Evolutionary conservation across 106 monocot genomes (phyloP).

Genomic region (Allium cepa): DNA sequence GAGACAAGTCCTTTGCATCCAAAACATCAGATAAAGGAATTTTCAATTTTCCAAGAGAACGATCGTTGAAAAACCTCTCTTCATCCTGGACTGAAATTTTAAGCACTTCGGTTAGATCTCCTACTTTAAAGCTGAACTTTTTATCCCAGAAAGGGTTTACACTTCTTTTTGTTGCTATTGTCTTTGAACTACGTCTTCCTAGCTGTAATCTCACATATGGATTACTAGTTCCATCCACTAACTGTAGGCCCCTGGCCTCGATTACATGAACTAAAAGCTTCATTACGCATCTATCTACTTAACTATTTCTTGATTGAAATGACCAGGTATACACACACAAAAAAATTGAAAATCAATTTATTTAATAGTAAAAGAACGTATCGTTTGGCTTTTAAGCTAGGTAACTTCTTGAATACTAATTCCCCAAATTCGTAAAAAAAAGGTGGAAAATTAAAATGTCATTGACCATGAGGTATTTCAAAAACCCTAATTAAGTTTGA

Average conservation of each 20-base stretch:
- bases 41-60: constrained; percentile 49
- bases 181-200: constrained; percentile 51
- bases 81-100: constrained; percentile 58
- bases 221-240: constrained; percentile 70
- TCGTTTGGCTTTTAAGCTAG: too few species aligned
- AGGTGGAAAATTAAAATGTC: too few species aligned
- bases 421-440: too few species aligned
- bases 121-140: constrained; percentile 61
- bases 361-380: too few species aligned
- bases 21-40: constrained; percentile 51
- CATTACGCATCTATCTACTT: constrained; percentile 20
- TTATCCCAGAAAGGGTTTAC: constrained; percentile 75
- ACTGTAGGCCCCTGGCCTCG: constrained; percentile 65
- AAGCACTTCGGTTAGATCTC: constrained; percentile 57
- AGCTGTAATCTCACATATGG: constrained; percentile 71
- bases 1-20: constrained; percentile 47
- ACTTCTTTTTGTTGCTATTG: constrained; percentile 52
- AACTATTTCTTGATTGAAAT: too few species aligned
- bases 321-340: too few species aligned
- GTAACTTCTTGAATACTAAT: too few species aligned
- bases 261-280: constrained; percentile 61
- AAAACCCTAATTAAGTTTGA: too few species aligned
- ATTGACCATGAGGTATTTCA: too few species aligned
- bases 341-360: too few species aligned
- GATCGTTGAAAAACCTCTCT: constrained; percentile 22